These are phyloP conservation scores for Coemansia erecta DNA, from an alignment of 192 early-diverging fungal species.

Conservation along the genomic window DNA sequence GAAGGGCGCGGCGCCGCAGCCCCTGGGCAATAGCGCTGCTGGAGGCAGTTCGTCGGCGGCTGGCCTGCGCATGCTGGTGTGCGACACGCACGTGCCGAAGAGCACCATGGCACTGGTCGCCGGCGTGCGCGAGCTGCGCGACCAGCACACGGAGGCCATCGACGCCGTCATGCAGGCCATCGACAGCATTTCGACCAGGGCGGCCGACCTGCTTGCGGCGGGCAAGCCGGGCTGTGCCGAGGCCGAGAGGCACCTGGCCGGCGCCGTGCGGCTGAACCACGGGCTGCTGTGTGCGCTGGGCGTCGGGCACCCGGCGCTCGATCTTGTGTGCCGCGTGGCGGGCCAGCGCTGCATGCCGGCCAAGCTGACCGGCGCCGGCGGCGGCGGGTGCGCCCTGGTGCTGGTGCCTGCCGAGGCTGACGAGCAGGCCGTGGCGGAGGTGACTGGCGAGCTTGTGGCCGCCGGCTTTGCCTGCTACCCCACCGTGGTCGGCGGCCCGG, in stretches of 20 bases:
- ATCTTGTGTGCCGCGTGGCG: constrained; percentile 71
- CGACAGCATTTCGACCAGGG: constrained; percentile 55
- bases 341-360: constrained; percentile 61
- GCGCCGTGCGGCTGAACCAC: constrained; percentile 85
- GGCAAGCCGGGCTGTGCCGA: background rate
- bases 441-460: constrained; percentile 51
- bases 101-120: constrained; percentile 86
- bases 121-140: constrained; percentile 62
- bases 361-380: constrained; percentile 96
- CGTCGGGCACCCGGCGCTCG: constrained; percentile 81
- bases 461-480: constrained; percentile 72
- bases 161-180: constrained; percentile 69
- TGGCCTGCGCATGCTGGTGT: constrained; percentile 77
- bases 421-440: constrained; percentile 30
- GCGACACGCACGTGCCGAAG: constrained; percentile 85
- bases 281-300: constrained; percentile 71
- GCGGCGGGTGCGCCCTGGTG: constrained; percentile 93
- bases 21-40: no score
- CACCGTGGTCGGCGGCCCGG: constrained; percentile 68
- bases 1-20: constrained; percentile 57
- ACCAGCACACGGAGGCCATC: constrained; percentile 58
- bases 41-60: no score
- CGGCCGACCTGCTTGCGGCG: constrained; percentile 28
- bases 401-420: constrained; percentile 51
- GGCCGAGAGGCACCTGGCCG: constrained; percentile 26